Evolutionary conservation across 2,329 filamentous ascomycete species (phyloP), one percentile per base, ranked within the genome.

Genomic region (Pezicula neosporulosa): DNA sequence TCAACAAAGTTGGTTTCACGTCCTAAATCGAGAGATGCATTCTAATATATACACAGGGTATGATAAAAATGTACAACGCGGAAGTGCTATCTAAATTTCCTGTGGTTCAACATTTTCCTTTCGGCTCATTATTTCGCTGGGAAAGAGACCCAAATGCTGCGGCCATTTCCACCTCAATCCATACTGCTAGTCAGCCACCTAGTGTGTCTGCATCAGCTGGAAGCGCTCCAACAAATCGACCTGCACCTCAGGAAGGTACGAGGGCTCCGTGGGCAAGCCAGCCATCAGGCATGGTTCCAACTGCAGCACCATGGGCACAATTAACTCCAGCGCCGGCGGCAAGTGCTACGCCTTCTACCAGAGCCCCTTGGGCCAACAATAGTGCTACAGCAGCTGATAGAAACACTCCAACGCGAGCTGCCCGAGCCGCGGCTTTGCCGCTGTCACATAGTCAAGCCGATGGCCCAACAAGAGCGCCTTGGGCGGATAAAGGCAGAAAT

Each of bases 21-120:
- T 16, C 15, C n/a, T 24, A 39, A 19, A 2, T 6, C 10, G 43
- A 21, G n/a, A 10, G 13, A 18, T 13, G 35, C 46, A 12, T 49
- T 56, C 49, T 53, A 24, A 54, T 27, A 44, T 28, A 49, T 19
- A 24, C n/a, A 8, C 53, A 87, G 85, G 94, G 94, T 47, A 97
- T 99, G 94, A 83, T 99, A 63, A 99, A 97, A 72, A 99, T 99
- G 94, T 99, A 93, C 73, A 91, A 95, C 60, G 94, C 90, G 16
- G 94, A 99, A 73, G 94, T 99, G 3, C 77, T 99, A 13, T 90
- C 89, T 37, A 99, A 99, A 69, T 97, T 97, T 65, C 94, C 94
- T 3, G 94, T 99, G 3, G 90, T 99, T n/a, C 94, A 99, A 70
- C 94, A 99, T 70, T 97, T 94, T 60, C 82, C 80, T 3, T 93